phyloP scores from a whole-genome alignment of 306 rosid genomes.

The Rubus idaeus region DNA sequence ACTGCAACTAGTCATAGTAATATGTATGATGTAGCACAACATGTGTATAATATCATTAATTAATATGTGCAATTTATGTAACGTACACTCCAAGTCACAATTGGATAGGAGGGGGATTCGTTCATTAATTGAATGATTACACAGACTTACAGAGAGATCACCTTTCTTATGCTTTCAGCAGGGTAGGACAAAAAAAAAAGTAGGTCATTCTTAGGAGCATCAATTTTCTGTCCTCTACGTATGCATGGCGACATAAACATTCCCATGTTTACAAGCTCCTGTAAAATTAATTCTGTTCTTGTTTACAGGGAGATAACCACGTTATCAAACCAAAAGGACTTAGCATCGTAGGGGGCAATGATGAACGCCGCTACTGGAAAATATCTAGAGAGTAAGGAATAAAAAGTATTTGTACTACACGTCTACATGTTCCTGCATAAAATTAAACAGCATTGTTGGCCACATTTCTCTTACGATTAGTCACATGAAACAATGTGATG shows the following conservation, averaged over 20 bases:
- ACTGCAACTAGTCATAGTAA: background rate
- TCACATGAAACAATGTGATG: no score
- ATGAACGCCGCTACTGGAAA: constrained; percentile 43
- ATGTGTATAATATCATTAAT: no score
- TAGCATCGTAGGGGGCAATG: constrained; percentile 45
- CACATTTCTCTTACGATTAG: no score
- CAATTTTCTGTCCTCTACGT: constrained; percentile 62
- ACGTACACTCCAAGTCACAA: background rate
- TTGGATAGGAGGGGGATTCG: background rate
- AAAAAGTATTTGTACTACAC: background rate
- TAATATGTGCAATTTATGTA: background rate
- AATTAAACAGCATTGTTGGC: background rate
- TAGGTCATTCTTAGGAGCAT: constrained; percentile 2
- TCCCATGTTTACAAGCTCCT: no score
- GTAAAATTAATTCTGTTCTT: background rate
- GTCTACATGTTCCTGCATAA: no score
- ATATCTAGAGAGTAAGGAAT: constrained; percentile 4
- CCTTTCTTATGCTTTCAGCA: background rate
- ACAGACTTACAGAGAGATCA: constrained; percentile 1
- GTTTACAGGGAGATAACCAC: background rate
- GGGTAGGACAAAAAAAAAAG: background rate
- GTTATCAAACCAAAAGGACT: constrained; percentile 21
- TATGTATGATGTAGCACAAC: background rate
- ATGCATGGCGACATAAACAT: background rate
- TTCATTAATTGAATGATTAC: background rate